Evolutionary conservation across 257 asterid species (phyloP).

Genomic region (Solanum corneliomulleri): DNA sequence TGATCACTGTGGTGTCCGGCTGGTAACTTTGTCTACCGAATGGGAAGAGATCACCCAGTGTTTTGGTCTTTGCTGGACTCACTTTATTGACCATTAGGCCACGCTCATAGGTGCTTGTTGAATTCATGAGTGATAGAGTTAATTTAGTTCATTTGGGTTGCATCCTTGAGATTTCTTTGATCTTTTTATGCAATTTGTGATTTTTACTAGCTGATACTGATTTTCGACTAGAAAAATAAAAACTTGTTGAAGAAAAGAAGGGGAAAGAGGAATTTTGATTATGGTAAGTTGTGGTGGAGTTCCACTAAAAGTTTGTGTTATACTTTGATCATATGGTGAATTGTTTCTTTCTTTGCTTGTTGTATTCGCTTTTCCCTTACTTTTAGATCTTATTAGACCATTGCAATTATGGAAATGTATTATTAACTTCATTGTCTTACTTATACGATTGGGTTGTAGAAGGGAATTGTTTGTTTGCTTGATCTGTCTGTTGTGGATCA

Average conservation of each 20-base stretch:
- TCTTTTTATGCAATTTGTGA: neutral
- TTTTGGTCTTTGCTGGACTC: neutral
- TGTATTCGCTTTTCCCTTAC: neutral
- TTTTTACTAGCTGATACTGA: neutral
- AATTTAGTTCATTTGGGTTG: neutral
- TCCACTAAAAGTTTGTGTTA: neutral
- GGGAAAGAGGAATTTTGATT: neutral
- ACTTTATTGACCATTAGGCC: neutral
- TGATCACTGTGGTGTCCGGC: neutral
- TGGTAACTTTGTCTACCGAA: neutral
- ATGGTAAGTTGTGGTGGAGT: neutral
- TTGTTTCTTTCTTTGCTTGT: neutral
- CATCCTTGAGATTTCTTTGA: neutral
- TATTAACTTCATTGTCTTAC: neutral
- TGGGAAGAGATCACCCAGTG: neutral
- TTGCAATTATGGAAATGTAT: neutral
- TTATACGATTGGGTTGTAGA: conserved; percentile 3
- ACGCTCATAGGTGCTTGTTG: neutral
- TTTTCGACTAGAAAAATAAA: neutral
- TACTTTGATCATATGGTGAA: neutral
- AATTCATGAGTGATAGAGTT: neutral
- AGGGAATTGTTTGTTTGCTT: neutral
- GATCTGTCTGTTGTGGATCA: neutral
- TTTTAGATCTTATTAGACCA: neutral
- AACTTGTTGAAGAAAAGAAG: neutral